Evolutionary conservation across 1,284 basidiomycete genomes (phyloP).

Genomic region (Microbotryum scabiosae): DNA sequence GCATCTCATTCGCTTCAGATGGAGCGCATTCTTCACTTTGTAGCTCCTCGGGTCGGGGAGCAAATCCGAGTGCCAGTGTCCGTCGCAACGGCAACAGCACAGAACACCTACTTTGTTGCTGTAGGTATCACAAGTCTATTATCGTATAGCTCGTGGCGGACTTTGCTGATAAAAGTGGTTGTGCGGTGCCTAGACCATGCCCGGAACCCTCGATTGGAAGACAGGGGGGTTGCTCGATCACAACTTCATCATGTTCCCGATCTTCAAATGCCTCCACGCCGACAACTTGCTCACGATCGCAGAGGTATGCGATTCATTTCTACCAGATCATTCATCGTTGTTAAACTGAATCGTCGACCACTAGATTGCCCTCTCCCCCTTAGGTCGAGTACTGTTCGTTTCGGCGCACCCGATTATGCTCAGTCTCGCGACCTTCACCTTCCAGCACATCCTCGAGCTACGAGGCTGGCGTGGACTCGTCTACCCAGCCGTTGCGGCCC

Average conservation of each 20-base stretch:
- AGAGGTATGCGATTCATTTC: constrained; percentile 52
- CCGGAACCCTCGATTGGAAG: constrained; percentile 44
- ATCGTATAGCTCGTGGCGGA: neutral
- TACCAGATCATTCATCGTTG: neutral
- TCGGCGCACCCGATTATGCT: constrained; percentile 87
- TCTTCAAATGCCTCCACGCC: constrained; percentile 88
- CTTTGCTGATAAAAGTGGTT: neutral
- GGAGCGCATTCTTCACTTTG: constrained; percentile 38
- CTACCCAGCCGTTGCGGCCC: constrained; percentile 73
- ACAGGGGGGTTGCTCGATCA: constrained; percentile 39
- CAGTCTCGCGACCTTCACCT: constrained; percentile 66
- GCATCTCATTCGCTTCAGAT: constrained; percentile 39
- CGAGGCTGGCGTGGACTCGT: constrained; percentile 89
- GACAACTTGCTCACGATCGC: constrained; percentile 90
- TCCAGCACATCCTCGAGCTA: constrained; percentile 86
- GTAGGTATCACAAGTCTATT: constrained; percentile 11
- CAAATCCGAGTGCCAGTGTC: constrained; percentile 27
- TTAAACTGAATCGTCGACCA: neutral
- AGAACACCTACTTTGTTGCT: constrained; percentile 11
- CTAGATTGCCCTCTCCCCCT: constrained; percentile 83
- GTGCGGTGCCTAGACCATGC: constrained; percentile 34
- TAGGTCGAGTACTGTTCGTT: constrained; percentile 81
- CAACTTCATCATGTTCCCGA: constrained; percentile 85
- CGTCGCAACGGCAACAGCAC: neutral
- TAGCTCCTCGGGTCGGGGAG: constrained; percentile 36